Conservation (phyloP, 2,329 filamentous ascomycete species). For the Penicillium sp. region DNA sequence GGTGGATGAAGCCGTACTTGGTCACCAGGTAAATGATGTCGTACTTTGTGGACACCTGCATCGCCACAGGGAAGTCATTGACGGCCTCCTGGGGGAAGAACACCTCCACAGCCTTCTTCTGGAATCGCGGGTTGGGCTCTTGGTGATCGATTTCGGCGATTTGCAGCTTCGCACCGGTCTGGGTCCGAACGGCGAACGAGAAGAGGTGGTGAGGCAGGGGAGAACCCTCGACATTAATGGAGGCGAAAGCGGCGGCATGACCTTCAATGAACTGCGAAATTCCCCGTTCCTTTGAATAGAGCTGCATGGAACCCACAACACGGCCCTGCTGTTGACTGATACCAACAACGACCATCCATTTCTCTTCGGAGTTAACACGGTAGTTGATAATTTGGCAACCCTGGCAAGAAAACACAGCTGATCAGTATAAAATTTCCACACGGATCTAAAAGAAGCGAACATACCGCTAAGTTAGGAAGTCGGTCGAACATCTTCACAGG, state of each 20-base stretch:
- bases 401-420: conserved; percentile 46
- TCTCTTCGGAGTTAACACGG: conserved; percentile 89
- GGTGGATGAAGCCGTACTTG: conserved; percentile 98
- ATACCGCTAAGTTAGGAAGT: conserved; percentile 81
- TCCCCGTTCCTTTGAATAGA: conserved; percentile 92
- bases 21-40: conserved; percentile 96
- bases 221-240: conserved; percentile 82
- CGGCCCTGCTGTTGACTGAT: conserved; percentile 92
- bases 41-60: conserved; percentile 96
- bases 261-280: conserved; percentile 98
- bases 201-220: conserved; percentile 92
- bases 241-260: conserved; percentile 92
- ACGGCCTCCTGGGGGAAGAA: conserved; percentile 95
- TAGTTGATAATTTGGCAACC: conserved; percentile 99
- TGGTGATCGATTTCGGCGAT: conserved; percentile 97
- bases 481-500: conserved; percentile 94
- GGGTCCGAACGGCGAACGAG: conserved; percentile 90
- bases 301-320: conserved; percentile 93
- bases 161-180: conserved; percentile 90
- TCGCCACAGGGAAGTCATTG: conserved; percentile 96
- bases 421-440: neutral
- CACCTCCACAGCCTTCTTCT: conserved; percentile 95
- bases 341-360: conserved; percentile 97
- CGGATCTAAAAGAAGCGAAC: conserved; percentile 33
- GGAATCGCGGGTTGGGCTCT: conserved; percentile 82